Base-by-base conservation (phyloP, 2,329 filamentous ascomycete species). In the Phoma sp. region DNA sequence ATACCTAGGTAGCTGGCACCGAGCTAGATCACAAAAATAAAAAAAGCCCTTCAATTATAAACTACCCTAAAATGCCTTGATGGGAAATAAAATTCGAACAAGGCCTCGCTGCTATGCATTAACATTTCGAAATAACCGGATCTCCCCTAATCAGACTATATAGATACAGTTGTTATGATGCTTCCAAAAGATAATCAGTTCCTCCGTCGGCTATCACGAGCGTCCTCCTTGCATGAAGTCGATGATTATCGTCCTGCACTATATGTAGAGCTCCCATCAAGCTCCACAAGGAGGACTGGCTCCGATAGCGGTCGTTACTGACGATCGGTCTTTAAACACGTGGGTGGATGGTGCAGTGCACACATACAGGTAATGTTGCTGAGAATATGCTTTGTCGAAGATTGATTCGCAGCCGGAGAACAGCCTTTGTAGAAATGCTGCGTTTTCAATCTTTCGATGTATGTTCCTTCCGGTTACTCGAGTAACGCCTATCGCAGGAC, bases 401-500 rank as follows among this genome's bases (percentile, higher is more conserved):
- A 11, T 26, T 26, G 36, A 20, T 25, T 3, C 28, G 28, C 17
- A 14, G 18, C 30, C 7, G 36, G 11, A 20, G 17, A n/a, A n/a
- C 9, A 11, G 18, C 9, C 20, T 10, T 40, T 4, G 21, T 11
- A 17, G 7, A 9, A 9, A n/a, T 28, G 7, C 29, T 33, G 11
- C 42, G 23, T 33, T 42, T 5, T 32, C 9, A 21, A 15, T 20
- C 34, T 49, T 61, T 62, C 15, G 9, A 10, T 25, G 23, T 10
- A 17, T 7, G 5, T 21, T 10, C 36, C 33, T n/a, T 30, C 12
- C 23, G 12, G 12, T 23, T 21, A 11, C 9, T 11, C 14, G 17
- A 9, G 12, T 5, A 25, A 4, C n/a, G 23, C 18, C 21, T 48
- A 54, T 28, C 34, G 46, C n/a, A 55, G 39, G 9, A 67, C 53